These are phyloP conservation scores for Sugiyamaella japonica DNA, from an alignment of 1,139 yeast genomes.

Conservation along the genomic window DNA sequence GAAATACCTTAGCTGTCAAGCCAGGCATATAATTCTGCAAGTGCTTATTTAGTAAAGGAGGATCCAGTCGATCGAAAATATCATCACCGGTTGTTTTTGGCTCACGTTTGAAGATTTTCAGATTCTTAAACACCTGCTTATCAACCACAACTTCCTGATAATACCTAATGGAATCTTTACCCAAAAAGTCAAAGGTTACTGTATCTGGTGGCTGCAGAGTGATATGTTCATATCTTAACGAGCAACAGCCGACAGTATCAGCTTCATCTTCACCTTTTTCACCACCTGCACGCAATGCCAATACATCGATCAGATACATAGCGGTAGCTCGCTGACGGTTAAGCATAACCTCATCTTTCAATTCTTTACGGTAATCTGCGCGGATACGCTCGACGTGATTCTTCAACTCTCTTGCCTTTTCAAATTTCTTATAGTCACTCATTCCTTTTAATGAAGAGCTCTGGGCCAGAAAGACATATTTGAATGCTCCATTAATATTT, in stretches of 20 bases:
- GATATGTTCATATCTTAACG: conserved; percentile 85
- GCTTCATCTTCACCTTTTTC: conserved; percentile 98
- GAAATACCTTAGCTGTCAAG: conserved; percentile 92
- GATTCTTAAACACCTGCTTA: conserved; percentile 82
- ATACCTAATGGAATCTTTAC: conserved; percentile 92
- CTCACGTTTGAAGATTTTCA: conserved; percentile 78
- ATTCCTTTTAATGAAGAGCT: conserved; percentile 89
- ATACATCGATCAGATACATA: conserved; percentile 87
- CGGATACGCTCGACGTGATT: conserved; percentile 72
- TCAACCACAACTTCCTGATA: conserved; percentile 93
- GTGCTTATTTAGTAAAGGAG: conserved; percentile 78
- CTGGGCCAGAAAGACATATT: conserved; percentile 90
- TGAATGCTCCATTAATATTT: conserved; percentile 77
- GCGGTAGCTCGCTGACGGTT: conserved; percentile 95
- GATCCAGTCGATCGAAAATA: conserved; percentile 85
- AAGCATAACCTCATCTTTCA: conserved; percentile 76
- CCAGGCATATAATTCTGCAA: conserved; percentile 91
- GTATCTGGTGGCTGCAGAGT: conserved; percentile 82
- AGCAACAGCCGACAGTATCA: conserved; percentile 97
- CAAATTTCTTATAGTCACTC: conserved; percentile 88
- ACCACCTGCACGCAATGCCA: conserved; percentile 97
- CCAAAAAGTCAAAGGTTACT: conserved; percentile 90
- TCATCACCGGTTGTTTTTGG: conserved; percentile 93
- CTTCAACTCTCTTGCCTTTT: conserved; percentile 84
- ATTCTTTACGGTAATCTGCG: conserved; percentile 65